Evolutionary conservation across 805 yeast species (phyloP).

Genomic region (Myxozyma melibiosi): DNA sequence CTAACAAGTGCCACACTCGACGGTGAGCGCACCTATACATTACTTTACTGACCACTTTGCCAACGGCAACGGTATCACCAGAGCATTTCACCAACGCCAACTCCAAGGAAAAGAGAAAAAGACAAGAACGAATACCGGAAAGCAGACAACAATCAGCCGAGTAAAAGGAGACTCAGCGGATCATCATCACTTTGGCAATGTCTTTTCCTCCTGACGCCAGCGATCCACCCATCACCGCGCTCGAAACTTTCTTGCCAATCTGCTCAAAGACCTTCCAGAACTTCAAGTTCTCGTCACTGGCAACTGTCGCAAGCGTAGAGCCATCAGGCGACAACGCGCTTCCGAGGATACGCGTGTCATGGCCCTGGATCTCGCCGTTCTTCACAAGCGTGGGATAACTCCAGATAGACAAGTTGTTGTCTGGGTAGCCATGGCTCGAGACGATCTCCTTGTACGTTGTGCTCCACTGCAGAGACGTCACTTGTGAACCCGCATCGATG

Average conservation of each 20-base stretch:
- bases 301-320: conserved; percentile 86
- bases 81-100: conserved; percentile 11
- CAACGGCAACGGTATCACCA: conserved; percentile 2
- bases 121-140: neutral
- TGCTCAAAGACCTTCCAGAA: conserved; percentile 88
- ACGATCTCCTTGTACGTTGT: conserved; percentile 64
- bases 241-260: conserved; percentile 43
- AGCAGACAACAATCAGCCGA: neutral
- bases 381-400: conserved; percentile 82
- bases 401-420: conserved; percentile 79
- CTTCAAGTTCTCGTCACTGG: conserved; percentile 94
- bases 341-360: conserved; percentile 81
- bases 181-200: conserved; percentile 56
- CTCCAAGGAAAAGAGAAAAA: neutral
- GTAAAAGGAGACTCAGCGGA: conserved; percentile 42
- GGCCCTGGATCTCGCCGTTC: conserved; percentile 90
- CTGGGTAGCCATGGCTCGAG: conserved; percentile 92
- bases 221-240: conserved; percentile 37
- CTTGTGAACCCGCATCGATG: conserved; percentile 90
- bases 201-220: conserved; percentile 48
- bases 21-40: too few relatives aligned
- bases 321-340: conserved; percentile 90
- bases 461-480: conserved; percentile 93
- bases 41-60: too few relatives aligned
- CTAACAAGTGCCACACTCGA: neutral